Conservation (phyloP, 2,329 filamentous ascomycete genomes). For the Juglanconis juglandina region DNA sequence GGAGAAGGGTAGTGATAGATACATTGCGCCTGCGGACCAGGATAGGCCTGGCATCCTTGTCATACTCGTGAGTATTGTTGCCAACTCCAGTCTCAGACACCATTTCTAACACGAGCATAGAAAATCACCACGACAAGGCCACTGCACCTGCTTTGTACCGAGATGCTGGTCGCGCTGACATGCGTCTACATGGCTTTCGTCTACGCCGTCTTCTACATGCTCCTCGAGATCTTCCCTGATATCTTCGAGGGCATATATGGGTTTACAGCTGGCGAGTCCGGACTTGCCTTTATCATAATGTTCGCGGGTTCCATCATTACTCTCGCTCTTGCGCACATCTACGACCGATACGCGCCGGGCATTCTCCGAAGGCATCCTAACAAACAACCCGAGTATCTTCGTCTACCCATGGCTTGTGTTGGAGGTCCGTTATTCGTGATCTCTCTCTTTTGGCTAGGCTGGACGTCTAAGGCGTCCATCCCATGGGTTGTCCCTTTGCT, state of each 20-base stretch:
- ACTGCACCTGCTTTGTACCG: slow-evolving; percentile 27
- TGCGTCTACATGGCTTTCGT: slow-evolving; percentile 30
- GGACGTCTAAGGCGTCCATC: slow-evolving; percentile 22
- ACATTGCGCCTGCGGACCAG: slow-evolving; percentile 22
- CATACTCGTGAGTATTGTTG: slow-evolving; percentile 19
- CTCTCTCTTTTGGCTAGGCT: slow-evolving; percentile 28
- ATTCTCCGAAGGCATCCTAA: slow-evolving; percentile 21
- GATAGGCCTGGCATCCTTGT: slow-evolving; percentile 17
- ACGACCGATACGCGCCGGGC: slow-evolving; percentile 20
- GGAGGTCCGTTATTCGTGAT: slow-evolving; percentile 25
- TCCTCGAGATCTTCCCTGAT: slow-evolving; percentile 22
- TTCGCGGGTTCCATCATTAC: slow-evolving; percentile 25
- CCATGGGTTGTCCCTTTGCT: slow-evolving; percentile 27
- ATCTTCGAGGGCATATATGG: slow-evolving; percentile 28
- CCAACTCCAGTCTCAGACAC: neutral
- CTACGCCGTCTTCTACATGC: slow-evolving; percentile 32
- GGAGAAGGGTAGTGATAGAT: slow-evolving; percentile 16
- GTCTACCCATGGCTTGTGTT: slow-evolving; percentile 26
- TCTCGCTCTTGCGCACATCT: slow-evolving; percentile 20
- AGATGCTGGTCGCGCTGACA: slow-evolving; percentile 28
- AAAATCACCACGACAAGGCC: slow-evolving; percentile 29
- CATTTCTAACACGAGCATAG: slow-evolving; percentile 9
- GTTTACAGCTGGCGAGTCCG: slow-evolving; percentile 26
- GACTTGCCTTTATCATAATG: slow-evolving; percentile 24
- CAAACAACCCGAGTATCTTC: slow-evolving; percentile 26